Percentiles rank a stretch among this genome's conserved stretches.
Conservation (phyloP, 192 early-diverging fungal genomes). For the Podila epigama region DNA sequence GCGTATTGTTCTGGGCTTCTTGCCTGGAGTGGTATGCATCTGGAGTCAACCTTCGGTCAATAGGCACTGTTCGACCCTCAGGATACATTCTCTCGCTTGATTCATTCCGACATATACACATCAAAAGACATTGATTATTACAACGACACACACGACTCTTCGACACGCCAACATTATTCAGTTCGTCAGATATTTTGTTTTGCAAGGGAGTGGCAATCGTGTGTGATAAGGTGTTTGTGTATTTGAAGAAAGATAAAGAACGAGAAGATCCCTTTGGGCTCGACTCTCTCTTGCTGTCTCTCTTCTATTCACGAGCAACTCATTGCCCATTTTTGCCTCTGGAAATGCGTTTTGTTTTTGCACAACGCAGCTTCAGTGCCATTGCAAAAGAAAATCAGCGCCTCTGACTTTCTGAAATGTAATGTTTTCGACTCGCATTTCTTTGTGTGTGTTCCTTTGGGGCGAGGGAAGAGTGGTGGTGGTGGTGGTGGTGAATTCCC, state of each 20-base stretch:
- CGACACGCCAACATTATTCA: background rate
- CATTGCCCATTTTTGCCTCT: background rate
- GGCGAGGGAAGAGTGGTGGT: background rate
- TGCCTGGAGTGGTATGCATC: no score
- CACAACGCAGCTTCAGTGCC: constrained; percentile 22
- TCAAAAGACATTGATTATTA: background rate
- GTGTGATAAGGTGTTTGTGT: no score
- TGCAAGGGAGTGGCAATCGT: constrained; percentile 8
- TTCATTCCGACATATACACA: no score
- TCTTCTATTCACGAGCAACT: no score
- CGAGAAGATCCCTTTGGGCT: no score
- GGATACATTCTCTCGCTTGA: no score
- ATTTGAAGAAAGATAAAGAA: no score
- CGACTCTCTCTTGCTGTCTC: no score
- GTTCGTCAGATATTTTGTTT: constrained; percentile 12
- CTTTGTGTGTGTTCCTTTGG: constrained; percentile 3
- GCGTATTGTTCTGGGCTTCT: no score
- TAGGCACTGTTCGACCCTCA: no score
- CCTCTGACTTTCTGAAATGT: constrained; percentile 48
- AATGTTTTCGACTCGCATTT: constrained; percentile 23
- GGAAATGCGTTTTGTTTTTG: constrained; percentile 16
- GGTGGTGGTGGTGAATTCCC: no score
- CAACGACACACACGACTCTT: background rate
- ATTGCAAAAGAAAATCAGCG: constrained; percentile 28
- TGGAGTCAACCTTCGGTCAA: no score